These are phyloP conservation scores for Lanmaoa pseudosensibilis DNA, from an alignment of 768 basidiomycete genomes.

Conservation along the genomic window DNA sequence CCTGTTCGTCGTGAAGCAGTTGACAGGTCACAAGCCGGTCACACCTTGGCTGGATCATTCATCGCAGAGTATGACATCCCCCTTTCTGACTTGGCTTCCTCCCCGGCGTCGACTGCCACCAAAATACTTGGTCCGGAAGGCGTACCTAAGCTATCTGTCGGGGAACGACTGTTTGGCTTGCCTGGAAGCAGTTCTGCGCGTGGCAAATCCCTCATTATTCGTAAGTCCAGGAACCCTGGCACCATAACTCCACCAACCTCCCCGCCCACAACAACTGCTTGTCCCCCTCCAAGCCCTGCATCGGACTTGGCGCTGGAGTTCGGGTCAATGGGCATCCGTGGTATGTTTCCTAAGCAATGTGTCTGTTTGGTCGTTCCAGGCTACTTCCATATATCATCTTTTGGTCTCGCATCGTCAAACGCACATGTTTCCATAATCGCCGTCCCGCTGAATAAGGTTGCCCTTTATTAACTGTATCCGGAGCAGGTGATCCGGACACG, in stretches of 20 bases:
- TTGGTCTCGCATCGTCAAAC: not conserved
- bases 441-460: not conserved
- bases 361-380: not conserved
- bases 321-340: slow-evolving; percentile 25
- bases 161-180: not conserved
- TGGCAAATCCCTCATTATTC: not conserved
- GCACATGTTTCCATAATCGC: not conserved
- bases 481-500: slow-evolving; percentile 13
- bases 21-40: not conserved
- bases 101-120: slow-evolving; percentile 1
- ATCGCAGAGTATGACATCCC: slow-evolving; percentile 20
- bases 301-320: slow-evolving; percentile 22
- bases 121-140: not conserved
- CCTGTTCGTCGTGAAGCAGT: not conserved
- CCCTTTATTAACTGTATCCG: slow-evolving; percentile 7
- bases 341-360: slow-evolving; percentile 21
- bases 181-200: slow-evolving; percentile 17
- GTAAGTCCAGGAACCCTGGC: not conserved
- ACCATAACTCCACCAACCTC: slow-evolving; percentile 4
- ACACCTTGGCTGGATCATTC: slow-evolving; percentile 6
- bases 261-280: not conserved
- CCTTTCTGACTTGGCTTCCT: slow-evolving; percentile 6
- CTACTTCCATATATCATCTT: not conserved
- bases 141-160: slow-evolving; percentile 4
- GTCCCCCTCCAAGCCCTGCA: slow-evolving; percentile 20